phyloP scores from a whole-genome alignment of 2,329 filamentous ascomycete species.

The Immersiporthe knoxdaviesiana region DNA sequence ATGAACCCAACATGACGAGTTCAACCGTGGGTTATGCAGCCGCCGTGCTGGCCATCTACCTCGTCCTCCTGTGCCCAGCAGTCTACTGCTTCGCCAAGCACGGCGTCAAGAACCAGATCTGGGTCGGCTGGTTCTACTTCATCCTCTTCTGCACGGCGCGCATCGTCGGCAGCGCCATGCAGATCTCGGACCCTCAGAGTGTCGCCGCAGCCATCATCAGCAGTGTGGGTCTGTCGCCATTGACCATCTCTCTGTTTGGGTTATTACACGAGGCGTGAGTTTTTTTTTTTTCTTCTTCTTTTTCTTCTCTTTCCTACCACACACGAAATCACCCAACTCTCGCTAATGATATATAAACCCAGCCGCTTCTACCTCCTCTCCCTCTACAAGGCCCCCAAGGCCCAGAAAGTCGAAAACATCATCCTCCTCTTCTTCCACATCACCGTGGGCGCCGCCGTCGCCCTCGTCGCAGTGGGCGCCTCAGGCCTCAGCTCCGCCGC shows the following conservation, averaged over 20 bases:
- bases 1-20: conserved; percentile 9
- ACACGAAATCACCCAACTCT: background rate
- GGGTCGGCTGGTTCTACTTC: conserved; percentile 46
- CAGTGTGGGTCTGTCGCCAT: conserved; percentile 44
- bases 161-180: conserved; percentile 40
- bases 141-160: conserved; percentile 43
- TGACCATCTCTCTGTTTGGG: conserved; percentile 38
- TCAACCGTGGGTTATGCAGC: conserved; percentile 30
- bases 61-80: conserved; percentile 37
- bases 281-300: background rate
- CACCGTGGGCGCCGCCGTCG: conserved; percentile 33
- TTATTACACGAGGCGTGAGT: conserved; percentile 43
- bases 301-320: conserved; percentile 5
- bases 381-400: background rate
- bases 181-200: conserved; percentile 34
- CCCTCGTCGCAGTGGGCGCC: conserved; percentile 34
- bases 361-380: conserved; percentile 20
- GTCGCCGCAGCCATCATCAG: conserved; percentile 40
- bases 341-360: too few species aligned
- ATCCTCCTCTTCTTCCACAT: conserved; percentile 34
- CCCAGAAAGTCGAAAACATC: conserved; percentile 12
- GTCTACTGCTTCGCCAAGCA: conserved; percentile 41
- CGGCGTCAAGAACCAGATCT: conserved; percentile 34
- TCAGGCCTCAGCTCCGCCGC: conserved; percentile 28
- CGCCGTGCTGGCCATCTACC: conserved; percentile 42